Percentiles rank a stretch among this genome's conserved stretches.
These are phyloP conservation scores for Lasiodiplodia citricola DNA, from an alignment of 2,329 filamentous ascomycete species.

Conservation along the genomic window DNA sequence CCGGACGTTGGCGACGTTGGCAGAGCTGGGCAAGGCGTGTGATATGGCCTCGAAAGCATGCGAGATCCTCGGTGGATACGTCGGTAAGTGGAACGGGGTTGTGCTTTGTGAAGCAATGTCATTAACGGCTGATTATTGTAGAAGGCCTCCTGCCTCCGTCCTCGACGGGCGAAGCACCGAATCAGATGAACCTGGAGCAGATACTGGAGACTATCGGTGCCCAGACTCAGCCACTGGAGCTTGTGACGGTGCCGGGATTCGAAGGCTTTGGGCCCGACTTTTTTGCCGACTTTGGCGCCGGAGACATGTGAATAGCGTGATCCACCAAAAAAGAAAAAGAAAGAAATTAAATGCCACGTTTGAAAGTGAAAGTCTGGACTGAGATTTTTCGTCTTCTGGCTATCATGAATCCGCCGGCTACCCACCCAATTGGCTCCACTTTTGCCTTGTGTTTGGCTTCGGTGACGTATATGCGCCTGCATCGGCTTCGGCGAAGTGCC, in stretches of 20 bases:
- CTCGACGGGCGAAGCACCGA: neutral
- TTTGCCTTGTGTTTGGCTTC: too few species aligned
- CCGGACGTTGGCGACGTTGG: neutral
- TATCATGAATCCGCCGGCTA: neutral
- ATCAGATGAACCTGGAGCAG: neutral
- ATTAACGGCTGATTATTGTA: neutral
- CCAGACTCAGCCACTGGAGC: neutral
- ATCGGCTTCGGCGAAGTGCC: neutral
- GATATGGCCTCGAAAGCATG: constrained; percentile 2
- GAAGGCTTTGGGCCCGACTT: neutral
- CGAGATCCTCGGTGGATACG: constrained; percentile 2
- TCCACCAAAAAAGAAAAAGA: neutral
- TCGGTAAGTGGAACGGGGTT: neutral
- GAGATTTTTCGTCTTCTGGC: neutral
- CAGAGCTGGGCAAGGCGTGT: neutral
- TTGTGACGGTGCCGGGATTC: neutral
- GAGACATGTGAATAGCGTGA: neutral
- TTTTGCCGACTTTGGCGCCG: neutral
- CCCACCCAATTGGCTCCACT: neutral
- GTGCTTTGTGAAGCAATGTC: neutral
- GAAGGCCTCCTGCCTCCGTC: neutral
- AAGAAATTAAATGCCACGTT: neutral
- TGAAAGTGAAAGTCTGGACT: neutral
- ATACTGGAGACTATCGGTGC: constrained; percentile 3
- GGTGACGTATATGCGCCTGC: neutral